Evolutionary conservation across 1,284 basidiomycete genomes (phyloP), one percentile per base, ranked within the genome.

Genomic region (Microstroma glucosiphilum): DNA sequence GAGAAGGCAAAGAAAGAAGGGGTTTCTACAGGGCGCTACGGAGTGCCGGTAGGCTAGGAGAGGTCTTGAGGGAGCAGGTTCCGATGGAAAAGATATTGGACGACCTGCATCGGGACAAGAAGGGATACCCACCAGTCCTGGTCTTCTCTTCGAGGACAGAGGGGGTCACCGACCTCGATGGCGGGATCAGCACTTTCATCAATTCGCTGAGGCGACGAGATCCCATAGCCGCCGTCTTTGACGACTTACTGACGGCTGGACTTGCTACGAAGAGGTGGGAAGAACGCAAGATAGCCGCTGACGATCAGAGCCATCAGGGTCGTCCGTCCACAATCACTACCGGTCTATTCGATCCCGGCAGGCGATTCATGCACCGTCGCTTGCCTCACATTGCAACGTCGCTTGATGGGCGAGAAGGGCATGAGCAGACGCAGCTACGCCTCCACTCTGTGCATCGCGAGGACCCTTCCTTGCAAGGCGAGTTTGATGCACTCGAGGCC

Each of bases 311-410:
- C 17, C 3, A 48, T 3, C 43, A n/a, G 6, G 13, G 4, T 21
- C 17, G 6, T 48, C 43, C 43, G 43, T 48, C 21, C 6, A 48
- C 12, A 12, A n/a, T 21, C 12, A 48, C 6, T 21, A n/a, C 43
- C 3, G 15, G 43, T 48, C 17, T 48, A 37, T 48, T 48, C 46
- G 46, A 48, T 48, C 46, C 46, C 4, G 23, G n/a, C 17, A n/a
- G 46, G 46, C 46, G 46, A 4, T 48, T 48, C 23, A 6, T 48
- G 46, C 46, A 48, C n/a, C 46, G 46, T 48, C n/a, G 17, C 46
- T 7, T 48, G 46, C 46, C 23, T n/a, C n/a, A 48, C 4, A 3
- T 37, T 37, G 30, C 30, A 9, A 37, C 9, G 30, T 37, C 30
- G 30, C 9, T 9, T 9, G n/a, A n/a, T n/a, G n/a, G n/a, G n/a